Evolutionary conservation across 371 early-diverging fungal genomes (phyloP).

Genomic region (Actinomortierella wolfii): DNA sequence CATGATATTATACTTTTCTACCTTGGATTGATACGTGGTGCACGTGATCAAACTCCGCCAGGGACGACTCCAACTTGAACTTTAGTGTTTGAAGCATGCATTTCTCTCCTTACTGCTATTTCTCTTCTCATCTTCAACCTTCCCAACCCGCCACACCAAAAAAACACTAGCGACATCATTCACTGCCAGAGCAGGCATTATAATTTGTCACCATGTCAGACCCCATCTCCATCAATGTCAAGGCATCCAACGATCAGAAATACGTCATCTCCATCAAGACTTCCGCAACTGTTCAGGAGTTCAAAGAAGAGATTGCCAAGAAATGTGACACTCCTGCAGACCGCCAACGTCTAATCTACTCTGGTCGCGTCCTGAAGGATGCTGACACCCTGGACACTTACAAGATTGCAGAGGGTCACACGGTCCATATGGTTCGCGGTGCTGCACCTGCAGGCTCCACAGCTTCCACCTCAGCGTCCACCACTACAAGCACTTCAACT

Average conservation of each 20-base stretch:
- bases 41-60: too few species aligned
- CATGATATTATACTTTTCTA: too few species aligned
- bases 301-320: conserved; percentile 80
- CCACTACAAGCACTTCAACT: not conserved
- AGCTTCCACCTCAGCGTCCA: conserved; percentile 13
- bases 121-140: too few species aligned
- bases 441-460: conserved; percentile 50
- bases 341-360: conserved; percentile 89
- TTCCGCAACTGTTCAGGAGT: conserved; percentile 68
- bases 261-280: conserved; percentile 71
- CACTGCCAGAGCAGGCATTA: too few species aligned
- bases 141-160: too few species aligned
- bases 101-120: too few species aligned
- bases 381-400: conserved; percentile 75
- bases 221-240: conserved; percentile 74
- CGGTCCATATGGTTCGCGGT: conserved; percentile 87
- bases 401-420: conserved; percentile 81
- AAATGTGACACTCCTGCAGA: conserved; percentile 76
- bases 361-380: conserved; percentile 95
- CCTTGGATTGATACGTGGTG: too few species aligned
- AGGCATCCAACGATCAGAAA: conserved; percentile 84
- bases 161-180: too few species aligned
- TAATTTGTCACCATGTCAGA: conserved; percentile 42
- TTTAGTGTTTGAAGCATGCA: too few species aligned
- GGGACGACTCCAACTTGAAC: too few species aligned